Base-by-base conservation (phyloP, 2,329 filamentous ascomycete species). In the Didymella lethalis region DNA sequence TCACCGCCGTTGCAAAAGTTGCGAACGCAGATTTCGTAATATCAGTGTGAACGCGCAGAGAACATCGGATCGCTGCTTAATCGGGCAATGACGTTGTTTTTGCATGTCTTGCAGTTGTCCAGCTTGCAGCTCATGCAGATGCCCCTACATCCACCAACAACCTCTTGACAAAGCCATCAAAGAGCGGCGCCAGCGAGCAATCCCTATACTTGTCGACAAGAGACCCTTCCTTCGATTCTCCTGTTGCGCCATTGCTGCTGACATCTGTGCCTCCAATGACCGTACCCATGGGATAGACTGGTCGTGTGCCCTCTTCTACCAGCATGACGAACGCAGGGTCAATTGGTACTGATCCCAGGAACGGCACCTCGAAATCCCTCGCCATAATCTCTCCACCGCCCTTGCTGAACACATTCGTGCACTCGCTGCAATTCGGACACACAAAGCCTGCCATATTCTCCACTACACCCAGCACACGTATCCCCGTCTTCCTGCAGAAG, bases 361-460 rank as follows among this genome's bases (percentile, higher is more conserved):
- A 98, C 16, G 85, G 86, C 34, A 98, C 91, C 0, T 82, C 82
- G 74, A 96, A 95, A 67, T 98, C 93, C 47, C 86, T 81, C 7
- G 94, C 93, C 93, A 99, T 97, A 25, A 90, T 85, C 75, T 91
- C 83, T 7, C 95, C 95, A 3, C 95, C 95, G 4, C 95, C 95
- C 54, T 91, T 93, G 50, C 90, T 92, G 76, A 99, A 99, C 50
- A 98, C 86, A 78, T 98, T 92, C 51, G 92, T 97, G 78, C 94
- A 96, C 75, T 97, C 93, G 49, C 84, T 84, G 71, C 86, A 88
- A 61, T 86, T 88, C 14, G 86, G 86, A 72, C 91, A 95, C n/a
- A 95, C 90, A 69, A 91, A 96, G 2, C 92, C 92, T 65, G 89
- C 90, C 95, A 99, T 98, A 75, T 99, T 99, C 80, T 99, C 95